A percentile compares a stretch with the other conserved stretches of the same genome.
phyloP scores from a whole-genome alignment of 129 eudicot genomes.

The Scalesia atractyloides region DNA sequence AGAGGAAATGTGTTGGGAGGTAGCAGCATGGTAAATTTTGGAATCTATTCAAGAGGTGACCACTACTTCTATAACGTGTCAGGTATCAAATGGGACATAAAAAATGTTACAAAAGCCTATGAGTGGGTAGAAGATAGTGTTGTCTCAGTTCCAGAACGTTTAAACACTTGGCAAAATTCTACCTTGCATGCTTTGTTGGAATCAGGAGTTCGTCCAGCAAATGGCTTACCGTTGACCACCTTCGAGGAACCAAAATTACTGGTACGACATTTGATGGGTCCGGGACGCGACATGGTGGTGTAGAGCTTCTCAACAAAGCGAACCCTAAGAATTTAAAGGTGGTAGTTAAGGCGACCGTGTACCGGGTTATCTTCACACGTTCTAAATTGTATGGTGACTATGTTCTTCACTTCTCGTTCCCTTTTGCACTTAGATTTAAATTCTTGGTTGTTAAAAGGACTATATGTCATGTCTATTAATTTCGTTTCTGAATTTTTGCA shows the following conservation, averaged over 20 bases:
- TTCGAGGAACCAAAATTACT: slow-evolving; percentile 37
- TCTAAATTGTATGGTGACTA: slow-evolving; percentile 12
- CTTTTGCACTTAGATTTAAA: too few species aligned
- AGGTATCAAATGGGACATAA: slow-evolving; percentile 29
- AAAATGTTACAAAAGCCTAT: slow-evolving; percentile 17
- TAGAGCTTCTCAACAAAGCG: slow-evolving; percentile 46
- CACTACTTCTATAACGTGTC: slow-evolving; percentile 21
- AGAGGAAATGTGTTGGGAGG: slow-evolving; percentile 37
- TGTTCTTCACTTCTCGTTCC: too few species aligned
- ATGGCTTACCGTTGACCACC: slow-evolving; percentile 44
- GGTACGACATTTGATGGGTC: slow-evolving; percentile 43
- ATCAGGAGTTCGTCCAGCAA: slow-evolving; percentile 25
- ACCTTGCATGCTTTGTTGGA: slow-evolving; percentile 27
- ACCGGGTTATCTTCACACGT: slow-evolving; percentile 31
- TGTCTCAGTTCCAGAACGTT: slow-evolving; percentile 5
- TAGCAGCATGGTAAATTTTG: slow-evolving; percentile 32
- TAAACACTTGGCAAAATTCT: slow-evolving; percentile 31
- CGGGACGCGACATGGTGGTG: slow-evolving; percentile 48
- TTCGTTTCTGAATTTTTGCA: slow-evolving; percentile 9
- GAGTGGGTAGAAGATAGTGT: slow-evolving; percentile 47
- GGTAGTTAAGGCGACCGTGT: slow-evolving; percentile 43
- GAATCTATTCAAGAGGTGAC: slow-evolving; percentile 35
- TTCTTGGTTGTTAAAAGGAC: too few species aligned
- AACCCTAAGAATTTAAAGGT: slow-evolving; percentile 34
- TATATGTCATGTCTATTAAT: too few species aligned